Evolutionary conservation across 768 basidiomycete species (phyloP).

Genomic region (Scleroderma citrinum): DNA sequence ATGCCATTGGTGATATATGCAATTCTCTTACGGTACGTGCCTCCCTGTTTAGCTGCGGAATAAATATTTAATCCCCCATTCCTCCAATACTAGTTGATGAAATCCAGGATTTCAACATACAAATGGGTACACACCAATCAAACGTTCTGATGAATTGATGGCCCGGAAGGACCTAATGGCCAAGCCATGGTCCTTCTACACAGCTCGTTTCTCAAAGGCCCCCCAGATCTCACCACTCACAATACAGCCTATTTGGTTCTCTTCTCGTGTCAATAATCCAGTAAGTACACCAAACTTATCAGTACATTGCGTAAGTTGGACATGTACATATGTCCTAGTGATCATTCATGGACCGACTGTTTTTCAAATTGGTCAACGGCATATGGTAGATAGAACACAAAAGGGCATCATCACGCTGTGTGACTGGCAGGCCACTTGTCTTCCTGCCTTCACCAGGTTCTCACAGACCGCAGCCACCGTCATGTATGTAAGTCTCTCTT

Average conservation of each 20-base stretch:
- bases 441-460: not conserved
- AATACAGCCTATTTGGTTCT: not conserved
- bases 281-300: too few species aligned
- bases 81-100: not conserved
- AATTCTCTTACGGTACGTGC: not conserved
- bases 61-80: not conserved
- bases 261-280: too few species aligned
- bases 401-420: not conserved
- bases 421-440: not conserved
- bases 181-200: not conserved
- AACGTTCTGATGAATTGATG: not conserved
- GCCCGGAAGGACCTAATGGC: not conserved
- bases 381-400: not conserved
- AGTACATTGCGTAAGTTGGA: too few species aligned
- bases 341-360: not conserved
- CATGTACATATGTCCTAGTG: not conserved
- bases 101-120: not conserved
- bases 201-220: not conserved
- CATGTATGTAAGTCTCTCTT: not conserved
- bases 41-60: not conserved
- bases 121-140: not conserved
- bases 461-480: not conserved
- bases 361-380: conserved; percentile 6
- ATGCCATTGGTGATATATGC: not conserved
- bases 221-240: not conserved